These are phyloP conservation scores for Chlorella sp. DNA, from an alignment of 139 green algal genomes.

Conservation along the genomic window DNA sequence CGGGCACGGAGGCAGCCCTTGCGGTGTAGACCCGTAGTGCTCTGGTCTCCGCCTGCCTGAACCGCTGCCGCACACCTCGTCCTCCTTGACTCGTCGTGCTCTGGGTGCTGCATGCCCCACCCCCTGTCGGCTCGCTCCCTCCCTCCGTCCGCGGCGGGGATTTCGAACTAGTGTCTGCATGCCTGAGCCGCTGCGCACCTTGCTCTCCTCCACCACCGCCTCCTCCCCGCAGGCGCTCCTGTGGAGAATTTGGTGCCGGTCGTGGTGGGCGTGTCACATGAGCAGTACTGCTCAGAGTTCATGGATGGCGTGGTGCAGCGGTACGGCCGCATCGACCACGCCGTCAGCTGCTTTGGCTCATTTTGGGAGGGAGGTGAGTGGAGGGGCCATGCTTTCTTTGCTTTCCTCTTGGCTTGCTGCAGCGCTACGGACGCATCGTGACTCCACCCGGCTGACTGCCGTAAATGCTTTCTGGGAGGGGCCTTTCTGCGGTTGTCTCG, in stretches of 20 bases:
- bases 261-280: not conserved
- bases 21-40: not conserved
- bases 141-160: too few species aligned
- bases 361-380: constrained; percentile 15
- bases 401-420: not conserved
- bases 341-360: not conserved
- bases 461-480: too few species aligned
- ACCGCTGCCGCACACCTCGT: not conserved
- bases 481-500: too few species aligned
- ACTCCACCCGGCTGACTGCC: too few species aligned
- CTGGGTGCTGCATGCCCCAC: not conserved
- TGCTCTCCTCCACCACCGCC: not conserved
- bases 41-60: not conserved
- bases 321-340: constrained; percentile 3
- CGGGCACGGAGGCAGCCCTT: too few species aligned
- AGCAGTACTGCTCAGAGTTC: not conserved
- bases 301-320: not conserved
- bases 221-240: not conserved
- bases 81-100: not conserved
- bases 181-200: not conserved
- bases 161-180: too few species aligned
- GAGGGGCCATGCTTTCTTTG: not conserved
- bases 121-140: too few species aligned
- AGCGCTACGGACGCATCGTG: not conserved
- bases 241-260: not conserved